Evolutionary conservation across 768 basidiomycete species (phyloP).

Genomic region (Collybia mongolica): DNA sequence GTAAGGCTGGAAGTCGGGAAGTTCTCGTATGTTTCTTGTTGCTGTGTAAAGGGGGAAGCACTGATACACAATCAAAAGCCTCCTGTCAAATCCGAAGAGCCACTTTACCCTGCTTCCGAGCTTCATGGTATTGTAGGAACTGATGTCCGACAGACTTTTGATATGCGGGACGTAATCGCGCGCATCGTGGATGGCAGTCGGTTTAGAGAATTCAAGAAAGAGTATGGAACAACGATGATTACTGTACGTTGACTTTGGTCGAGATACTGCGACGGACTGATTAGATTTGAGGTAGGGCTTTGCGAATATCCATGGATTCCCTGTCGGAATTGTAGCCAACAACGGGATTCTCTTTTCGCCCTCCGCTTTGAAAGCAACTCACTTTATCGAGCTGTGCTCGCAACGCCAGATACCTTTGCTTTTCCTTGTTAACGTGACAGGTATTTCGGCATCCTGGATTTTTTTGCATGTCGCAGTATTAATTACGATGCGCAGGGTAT

Average conservation of each 20-base stretch:
- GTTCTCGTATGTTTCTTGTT: conserved; percentile 39
- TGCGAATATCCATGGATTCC: conserved; percentile 84
- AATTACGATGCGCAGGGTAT: conserved; percentile 49
- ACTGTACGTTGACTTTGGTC: conserved; percentile 51
- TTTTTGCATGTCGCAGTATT: conserved; percentile 2
- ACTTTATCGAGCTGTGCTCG: conserved; percentile 93
- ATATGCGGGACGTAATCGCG: conserved; percentile 93
- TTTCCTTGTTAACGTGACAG: conserved; percentile 96
- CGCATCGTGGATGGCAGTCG: conserved; percentile 88
- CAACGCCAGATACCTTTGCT: conserved; percentile 87
- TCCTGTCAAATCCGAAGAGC: conserved; percentile 58
- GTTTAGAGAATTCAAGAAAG: conserved; percentile 95
- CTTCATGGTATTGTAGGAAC: conserved; percentile 91
- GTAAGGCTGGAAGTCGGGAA: conserved; percentile 53
- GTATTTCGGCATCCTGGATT: conserved; percentile 26
- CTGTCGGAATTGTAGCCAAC: conserved; percentile 91
- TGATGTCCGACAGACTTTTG: conserved; percentile 84
- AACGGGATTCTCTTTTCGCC: conserved; percentile 95
- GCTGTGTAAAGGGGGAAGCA: no score
- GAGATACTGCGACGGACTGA: background rate
- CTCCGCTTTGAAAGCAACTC: conserved; percentile 90
- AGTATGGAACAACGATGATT: conserved; percentile 88
- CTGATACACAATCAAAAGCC: conserved; percentile 39
- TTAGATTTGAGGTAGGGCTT: conserved; percentile 56
- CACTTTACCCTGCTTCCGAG: conserved; percentile 78